These are phyloP conservation scores for Litchi chinensis DNA, from an alignment of 345 rosid species.

Conservation along the genomic window DNA sequence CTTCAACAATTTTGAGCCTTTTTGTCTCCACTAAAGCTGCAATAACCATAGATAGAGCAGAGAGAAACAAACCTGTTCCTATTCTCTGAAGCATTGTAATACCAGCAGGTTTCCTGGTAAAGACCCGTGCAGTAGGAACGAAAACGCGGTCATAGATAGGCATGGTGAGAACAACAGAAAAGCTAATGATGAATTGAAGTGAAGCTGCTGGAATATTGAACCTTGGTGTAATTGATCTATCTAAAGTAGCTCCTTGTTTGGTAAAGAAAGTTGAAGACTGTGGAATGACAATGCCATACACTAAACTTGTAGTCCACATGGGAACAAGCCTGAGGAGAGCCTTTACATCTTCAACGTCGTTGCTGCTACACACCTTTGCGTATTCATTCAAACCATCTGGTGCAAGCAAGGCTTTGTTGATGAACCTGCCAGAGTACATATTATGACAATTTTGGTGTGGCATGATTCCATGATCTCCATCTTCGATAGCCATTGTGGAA, in stretches of 20 bases:
- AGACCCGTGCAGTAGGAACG: not conserved
- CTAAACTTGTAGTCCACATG: too few relatives aligned
- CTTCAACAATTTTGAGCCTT: slow-evolving; percentile 46
- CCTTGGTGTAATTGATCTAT: not conserved
- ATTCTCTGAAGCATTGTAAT: not conserved
- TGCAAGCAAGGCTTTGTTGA: not conserved
- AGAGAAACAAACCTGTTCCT: not conserved
- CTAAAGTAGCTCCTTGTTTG: slow-evolving; percentile 54
- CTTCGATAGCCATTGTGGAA: slow-evolving; percentile 5
- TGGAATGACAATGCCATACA: slow-evolving; percentile 31
- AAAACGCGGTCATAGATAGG: not conserved
- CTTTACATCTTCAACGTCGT: slow-evolving; percentile 55
- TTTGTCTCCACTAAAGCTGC: slow-evolving; percentile 50
- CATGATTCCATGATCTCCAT: slow-evolving; percentile 11
- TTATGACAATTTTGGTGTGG: slow-evolving; percentile 6
- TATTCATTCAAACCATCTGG: slow-evolving; percentile 31
- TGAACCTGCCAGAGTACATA: slow-evolving; percentile 34
- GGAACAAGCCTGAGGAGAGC: slow-evolving; percentile 32
- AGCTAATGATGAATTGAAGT: not conserved
- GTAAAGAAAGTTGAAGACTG: slow-evolving; percentile 55
- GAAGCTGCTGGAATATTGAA: not conserved
- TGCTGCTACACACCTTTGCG: slow-evolving; percentile 20
- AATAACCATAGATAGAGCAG: not conserved
- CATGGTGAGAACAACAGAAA: not conserved
- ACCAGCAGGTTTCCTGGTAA: not conserved